These are phyloP conservation scores for Phytophthora cactorum DNA, from an alignment of 352 stramenopile species.

Conservation along the genomic window DNA sequence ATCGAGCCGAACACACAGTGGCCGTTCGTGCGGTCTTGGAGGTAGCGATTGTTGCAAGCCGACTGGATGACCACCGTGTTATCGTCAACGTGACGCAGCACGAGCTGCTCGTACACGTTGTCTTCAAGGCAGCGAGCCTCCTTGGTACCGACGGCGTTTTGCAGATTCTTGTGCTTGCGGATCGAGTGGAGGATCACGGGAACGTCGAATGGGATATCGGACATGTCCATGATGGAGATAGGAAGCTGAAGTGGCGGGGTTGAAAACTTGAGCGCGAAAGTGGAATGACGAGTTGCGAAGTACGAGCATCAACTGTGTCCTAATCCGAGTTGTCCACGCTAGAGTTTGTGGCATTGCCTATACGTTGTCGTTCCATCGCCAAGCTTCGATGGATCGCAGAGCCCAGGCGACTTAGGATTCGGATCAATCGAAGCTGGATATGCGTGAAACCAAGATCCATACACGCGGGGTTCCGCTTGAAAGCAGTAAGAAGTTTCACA, in stretches of 20 bases:
- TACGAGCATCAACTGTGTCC: neutral
- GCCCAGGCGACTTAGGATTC: neutral
- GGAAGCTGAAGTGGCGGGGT: too few relatives aligned
- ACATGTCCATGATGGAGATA: conserved; percentile 8
- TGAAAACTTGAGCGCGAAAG: neutral
- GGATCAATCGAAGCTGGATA: neutral
- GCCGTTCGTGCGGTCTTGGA: conserved; percentile 16
- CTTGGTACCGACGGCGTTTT: conserved; percentile 26
- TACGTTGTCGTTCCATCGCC: neutral
- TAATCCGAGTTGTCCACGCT: neutral
- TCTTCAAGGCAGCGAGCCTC: neutral
- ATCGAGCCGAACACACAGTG: conserved; percentile 29
- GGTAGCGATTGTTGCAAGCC: conserved; percentile 22
- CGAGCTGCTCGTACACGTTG: conserved; percentile 26
- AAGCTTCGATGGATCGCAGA: conserved; percentile 7
- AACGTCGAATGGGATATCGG: conserved; percentile 28
- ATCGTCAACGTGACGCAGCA: conserved; percentile 25
- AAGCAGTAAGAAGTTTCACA: too few relatives aligned
- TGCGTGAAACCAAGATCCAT: neutral
- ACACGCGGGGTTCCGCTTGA: neutral
- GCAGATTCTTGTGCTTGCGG: conserved; percentile 23
- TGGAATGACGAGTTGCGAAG: neutral
- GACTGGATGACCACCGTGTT: conserved; percentile 36
- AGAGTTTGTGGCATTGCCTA: neutral
- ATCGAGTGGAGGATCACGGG: conserved; percentile 29